phyloP scores from a whole-genome alignment of 805 yeast species.

The Cyberlindnera mrakii region DNA sequence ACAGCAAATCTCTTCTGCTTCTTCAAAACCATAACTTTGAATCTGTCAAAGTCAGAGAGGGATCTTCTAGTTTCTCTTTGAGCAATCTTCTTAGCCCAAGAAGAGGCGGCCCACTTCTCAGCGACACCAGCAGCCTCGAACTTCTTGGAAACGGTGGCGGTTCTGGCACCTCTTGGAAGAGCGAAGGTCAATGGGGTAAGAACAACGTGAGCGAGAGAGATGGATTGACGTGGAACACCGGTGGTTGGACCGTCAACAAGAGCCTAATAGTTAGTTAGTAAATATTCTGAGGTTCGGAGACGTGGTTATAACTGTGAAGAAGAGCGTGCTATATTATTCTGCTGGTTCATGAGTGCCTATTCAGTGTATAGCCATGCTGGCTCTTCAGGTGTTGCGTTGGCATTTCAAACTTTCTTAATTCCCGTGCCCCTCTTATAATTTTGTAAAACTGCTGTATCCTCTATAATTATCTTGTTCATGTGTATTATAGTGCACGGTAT shows the following conservation, averaged over 20 bases:
- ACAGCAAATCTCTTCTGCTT: constrained; percentile 95
- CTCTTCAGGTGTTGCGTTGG: too few species aligned
- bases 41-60: constrained; percentile 97
- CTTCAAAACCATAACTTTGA: constrained; percentile 96
- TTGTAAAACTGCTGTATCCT: background rate
- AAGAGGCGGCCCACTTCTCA: constrained; percentile 85
- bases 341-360: too few species aligned
- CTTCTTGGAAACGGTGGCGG: constrained; percentile 81
- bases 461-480: background rate
- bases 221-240: constrained; percentile 87
- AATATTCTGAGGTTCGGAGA: background rate
- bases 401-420: too few species aligned
- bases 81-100: constrained; percentile 99
- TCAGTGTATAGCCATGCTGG: too few species aligned
- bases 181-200: constrained; percentile 88
- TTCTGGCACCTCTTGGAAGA: constrained; percentile 93
- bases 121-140: constrained; percentile 88
- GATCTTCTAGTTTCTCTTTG: constrained; percentile 89
- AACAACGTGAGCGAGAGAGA: constrained; percentile 79
- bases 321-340: too few species aligned
- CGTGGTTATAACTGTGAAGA: background rate
- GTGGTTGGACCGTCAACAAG: constrained; percentile 94
- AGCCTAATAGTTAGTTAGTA: constrained; percentile 44
- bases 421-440: background rate
- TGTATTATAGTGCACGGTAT: background rate